Conservation (phyloP, 2,329 filamentous ascomycete genomes). For the Colletotrichum tropicale region DNA sequence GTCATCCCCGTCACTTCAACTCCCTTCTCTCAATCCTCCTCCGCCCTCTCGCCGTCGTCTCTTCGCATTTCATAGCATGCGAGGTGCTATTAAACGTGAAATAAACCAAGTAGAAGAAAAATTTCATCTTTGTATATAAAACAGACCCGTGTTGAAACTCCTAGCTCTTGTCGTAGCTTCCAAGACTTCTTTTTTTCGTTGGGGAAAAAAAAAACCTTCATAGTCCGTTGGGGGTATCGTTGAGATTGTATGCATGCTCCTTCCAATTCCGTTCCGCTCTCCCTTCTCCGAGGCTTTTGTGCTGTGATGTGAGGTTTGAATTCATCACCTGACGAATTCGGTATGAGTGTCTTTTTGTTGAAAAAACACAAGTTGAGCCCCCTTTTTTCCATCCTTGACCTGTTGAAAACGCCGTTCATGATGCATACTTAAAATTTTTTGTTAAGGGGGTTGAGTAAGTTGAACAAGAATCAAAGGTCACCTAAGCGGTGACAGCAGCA, state of each 20-base stretch:
- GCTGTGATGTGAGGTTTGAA: slow-evolving; percentile 5
- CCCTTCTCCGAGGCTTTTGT: slow-evolving; percentile 24
- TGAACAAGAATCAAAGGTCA: slow-evolving; percentile 22
- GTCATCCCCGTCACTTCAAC: neutral
- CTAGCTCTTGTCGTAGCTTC: slow-evolving; percentile 9
- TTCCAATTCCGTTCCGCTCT: slow-evolving; percentile 14
- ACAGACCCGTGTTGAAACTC: slow-evolving; percentile 20
- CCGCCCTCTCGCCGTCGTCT: neutral
- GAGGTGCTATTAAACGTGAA: neutral
- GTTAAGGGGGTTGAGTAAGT: slow-evolving; percentile 21
- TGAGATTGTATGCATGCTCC: slow-evolving; percentile 40
- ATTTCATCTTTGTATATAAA: neutral
- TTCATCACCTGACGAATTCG: neutral
- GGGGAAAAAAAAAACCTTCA: slow-evolving; percentile 12
- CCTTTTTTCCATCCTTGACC: slow-evolving; percentile 21
- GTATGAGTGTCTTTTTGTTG: slow-evolving; percentile 28
- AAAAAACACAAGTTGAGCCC: slow-evolving; percentile 25
- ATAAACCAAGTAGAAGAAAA: neutral
- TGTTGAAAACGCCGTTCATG: slow-evolving; percentile 22
- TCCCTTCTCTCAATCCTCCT: neutral
- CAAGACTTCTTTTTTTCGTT: slow-evolving; percentile 4
- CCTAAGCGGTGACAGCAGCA: slow-evolving; percentile 15
- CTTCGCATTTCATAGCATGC: neutral
- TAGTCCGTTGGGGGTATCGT: slow-evolving; percentile 40
- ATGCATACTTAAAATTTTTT: slow-evolving; percentile 24